These are phyloP conservation scores for Candida nemodendra DNA, from an alignment of 805 yeast species.

Conservation along the genomic window DNA sequence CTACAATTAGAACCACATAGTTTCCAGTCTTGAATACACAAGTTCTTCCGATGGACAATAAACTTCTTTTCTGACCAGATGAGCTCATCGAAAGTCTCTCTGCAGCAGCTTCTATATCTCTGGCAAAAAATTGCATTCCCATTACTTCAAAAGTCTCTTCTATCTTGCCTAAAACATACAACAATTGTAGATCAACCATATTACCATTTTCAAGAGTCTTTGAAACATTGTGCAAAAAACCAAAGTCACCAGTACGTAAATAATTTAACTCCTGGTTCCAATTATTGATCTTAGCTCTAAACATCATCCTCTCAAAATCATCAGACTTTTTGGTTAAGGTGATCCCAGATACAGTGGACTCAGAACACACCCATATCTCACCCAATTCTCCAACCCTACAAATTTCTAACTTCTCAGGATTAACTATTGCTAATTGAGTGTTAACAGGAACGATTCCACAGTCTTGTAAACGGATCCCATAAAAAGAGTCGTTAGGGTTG, in stretches of 20 bases:
- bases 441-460: slow-evolving; percentile 96
- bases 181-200: slow-evolving; percentile 59
- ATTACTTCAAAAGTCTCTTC: slow-evolving; percentile 85
- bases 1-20: slow-evolving; percentile 71
- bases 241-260: slow-evolving; percentile 90
- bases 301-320: slow-evolving; percentile 50
- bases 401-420: slow-evolving; percentile 80
- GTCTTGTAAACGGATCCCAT: slow-evolving; percentile 79
- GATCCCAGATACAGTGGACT: slow-evolving; percentile 63
- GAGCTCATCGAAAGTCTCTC: slow-evolving; percentile 44
- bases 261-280: slow-evolving; percentile 65
- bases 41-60: slow-evolving; percentile 1
- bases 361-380: slow-evolving; percentile 95
- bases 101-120: slow-evolving; percentile 74
- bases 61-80: slow-evolving; percentile 27
- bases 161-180: slow-evolving; percentile 81
- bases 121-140: slow-evolving; percentile 89
- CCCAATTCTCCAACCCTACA: slow-evolving; percentile 93
- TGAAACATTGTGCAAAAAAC: slow-evolving; percentile 78
- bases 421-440: slow-evolving; percentile 90
- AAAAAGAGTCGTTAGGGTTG: slow-evolving; percentile 65
- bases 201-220: slow-evolving; percentile 27
- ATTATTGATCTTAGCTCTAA: slow-evolving; percentile 60
- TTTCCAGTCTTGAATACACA: slow-evolving; percentile 83
- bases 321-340: slow-evolving; percentile 41